Evolutionary conservation across 371 early-diverging fungal genomes (phyloP).

Genomic region (Zychaea mexicana): DNA sequence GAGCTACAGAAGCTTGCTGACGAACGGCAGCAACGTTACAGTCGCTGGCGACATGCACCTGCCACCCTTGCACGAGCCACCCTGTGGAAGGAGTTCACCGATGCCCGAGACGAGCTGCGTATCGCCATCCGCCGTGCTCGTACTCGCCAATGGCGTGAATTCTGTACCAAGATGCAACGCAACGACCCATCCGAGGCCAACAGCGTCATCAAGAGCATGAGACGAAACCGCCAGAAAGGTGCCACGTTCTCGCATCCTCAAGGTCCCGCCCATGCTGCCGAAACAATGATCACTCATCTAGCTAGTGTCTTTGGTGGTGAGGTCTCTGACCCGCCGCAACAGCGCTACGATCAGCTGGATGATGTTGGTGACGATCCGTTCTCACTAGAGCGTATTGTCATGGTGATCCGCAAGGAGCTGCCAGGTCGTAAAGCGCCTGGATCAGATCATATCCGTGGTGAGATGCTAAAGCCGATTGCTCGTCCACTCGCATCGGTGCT

Average conservation of each 20-base stretch:
- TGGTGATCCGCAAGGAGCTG: not conserved
- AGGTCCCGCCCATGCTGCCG: conserved; percentile 13
- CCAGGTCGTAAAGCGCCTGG: conserved; percentile 22
- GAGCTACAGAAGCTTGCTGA: conserved; percentile 5
- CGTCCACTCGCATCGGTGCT: not conserved
- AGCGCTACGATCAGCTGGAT: not conserved
- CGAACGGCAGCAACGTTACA: not conserved
- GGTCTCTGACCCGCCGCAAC: not conserved
- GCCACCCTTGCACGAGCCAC: not conserved
- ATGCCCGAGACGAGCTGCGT: not conserved
- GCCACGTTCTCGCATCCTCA: conserved; percentile 5
- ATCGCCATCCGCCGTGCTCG: not conserved
- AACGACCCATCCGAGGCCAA: not conserved
- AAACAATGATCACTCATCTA: conserved; percentile 10
- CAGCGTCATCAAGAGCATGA: conserved; percentile 1
- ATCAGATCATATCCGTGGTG: conserved; percentile 24
- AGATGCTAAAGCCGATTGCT: conserved; percentile 24
- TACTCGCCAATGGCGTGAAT: conserved; percentile 4
- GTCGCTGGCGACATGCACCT: conserved; percentile 11
- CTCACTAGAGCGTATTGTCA: not conserved
- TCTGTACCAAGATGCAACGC: conserved; percentile 1
- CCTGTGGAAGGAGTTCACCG: not conserved
- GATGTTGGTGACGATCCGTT: not conserved
- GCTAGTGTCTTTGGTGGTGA: conserved; percentile 12
- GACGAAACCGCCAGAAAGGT: not conserved